Base-by-base conservation (phyloP, 495 filamentous ascomycete species). In the Xylaria scruposa region DNA sequence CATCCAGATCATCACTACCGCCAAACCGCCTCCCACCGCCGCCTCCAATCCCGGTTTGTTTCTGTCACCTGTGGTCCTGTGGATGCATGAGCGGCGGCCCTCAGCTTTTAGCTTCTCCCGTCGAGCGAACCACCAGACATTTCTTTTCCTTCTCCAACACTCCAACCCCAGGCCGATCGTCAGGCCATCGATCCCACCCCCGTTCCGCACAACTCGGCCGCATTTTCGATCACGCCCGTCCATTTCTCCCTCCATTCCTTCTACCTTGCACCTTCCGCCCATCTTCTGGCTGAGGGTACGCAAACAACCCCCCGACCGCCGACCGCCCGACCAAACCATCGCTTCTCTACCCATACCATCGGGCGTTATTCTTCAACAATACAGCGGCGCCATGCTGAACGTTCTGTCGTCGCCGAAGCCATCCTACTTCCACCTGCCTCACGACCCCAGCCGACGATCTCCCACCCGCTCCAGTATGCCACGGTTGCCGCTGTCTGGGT, bases 371-470 rank as follows among this genome's bases (percentile, higher is more conserved):
- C 31, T 51, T 71, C 62, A 44, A 64, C 13, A 47, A 47, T n/a
- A 66, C 42, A 40, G n/a, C 46, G 40, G 29, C 81, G 83, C 72
- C 70, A 88, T 88, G 58, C 19, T 60, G 86, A 87, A 87, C 74
- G 81, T 85, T 66, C 74, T 86, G 71, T 75, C 86, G 67, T 82
- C 84, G 72, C 84, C 83, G 68, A 84, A 87, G 71, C 91, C 91
- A 75, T 87, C 91, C 76, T 85, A 90, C 79, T 92, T 93, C 83
- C 90, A 91, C 77, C 92, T 92, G 82, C 92, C 93, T 76, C 90
- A 93, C 84, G 88, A 90, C 72, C 85, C 89, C 78, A 81, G 85
- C 79, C 90, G 91, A 80, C 87, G 88, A 79, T 92, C 93, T 73
- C 89, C 91, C 67, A 84, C 91, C 77, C 90, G 88, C 77, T 85